Conservation (phyloP, 2,329 filamentous ascomycete genomes). For the Exophiala sp. region DNA sequence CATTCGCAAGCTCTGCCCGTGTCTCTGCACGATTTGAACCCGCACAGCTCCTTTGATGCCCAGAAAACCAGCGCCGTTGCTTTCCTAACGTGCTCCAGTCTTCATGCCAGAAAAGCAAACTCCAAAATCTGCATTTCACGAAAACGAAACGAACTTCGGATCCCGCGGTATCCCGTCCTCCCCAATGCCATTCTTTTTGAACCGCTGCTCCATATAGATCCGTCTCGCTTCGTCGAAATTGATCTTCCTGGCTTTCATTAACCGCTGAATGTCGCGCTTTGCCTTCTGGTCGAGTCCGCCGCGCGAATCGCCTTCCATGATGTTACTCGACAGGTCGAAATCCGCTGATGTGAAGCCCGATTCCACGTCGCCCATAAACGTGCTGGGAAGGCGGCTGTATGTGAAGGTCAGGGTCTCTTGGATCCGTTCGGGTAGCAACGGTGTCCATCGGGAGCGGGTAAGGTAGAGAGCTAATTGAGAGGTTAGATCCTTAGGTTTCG, state of each 20-base stretch:
- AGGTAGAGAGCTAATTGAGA: constrained; percentile 61
- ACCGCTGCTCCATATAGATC: constrained; percentile 76
- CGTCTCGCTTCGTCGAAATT: constrained; percentile 86
- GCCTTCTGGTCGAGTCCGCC: constrained; percentile 72
- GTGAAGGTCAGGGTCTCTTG: constrained; percentile 41
- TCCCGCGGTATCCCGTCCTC: constrained; percentile 81
- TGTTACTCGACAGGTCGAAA: constrained; percentile 77
- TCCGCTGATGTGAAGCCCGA: constrained; percentile 74
- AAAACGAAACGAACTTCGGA: constrained; percentile 91
- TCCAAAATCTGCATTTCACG: no score
- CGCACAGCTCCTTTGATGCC: no score
- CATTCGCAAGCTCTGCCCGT: no score
- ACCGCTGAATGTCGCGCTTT: constrained; percentile 75
- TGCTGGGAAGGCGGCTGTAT: constrained; percentile 73
- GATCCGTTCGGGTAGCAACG: constrained; percentile 49
- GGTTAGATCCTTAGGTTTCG: no score
- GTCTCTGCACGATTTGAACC: no score
- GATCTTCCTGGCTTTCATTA: constrained; percentile 82
- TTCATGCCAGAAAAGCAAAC: no score
- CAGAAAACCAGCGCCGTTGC: no score
- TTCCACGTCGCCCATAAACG: constrained; percentile 80
- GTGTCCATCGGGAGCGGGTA: constrained; percentile 71
- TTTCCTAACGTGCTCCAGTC: no score
- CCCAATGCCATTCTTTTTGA: constrained; percentile 81
- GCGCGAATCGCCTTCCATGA: constrained; percentile 70